These are phyloP conservation scores for Colletotrichum viniferum DNA, from an alignment of 2,329 filamentous ascomycete genomes.

Conservation along the genomic window DNA sequence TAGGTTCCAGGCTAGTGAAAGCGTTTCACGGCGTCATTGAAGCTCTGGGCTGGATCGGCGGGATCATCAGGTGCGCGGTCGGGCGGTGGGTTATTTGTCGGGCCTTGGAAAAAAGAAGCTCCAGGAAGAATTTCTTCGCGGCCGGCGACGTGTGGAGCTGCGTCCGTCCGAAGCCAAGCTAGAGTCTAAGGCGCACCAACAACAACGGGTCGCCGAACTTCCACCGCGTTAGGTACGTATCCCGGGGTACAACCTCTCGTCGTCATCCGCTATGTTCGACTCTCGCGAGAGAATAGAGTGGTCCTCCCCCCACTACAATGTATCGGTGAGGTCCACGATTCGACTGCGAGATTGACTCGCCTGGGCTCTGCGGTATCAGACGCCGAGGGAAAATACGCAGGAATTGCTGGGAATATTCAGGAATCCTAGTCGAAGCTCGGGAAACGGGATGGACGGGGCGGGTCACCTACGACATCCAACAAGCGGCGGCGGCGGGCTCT, in stretches of 20 bases:
- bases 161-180: neutral
- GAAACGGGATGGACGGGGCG: neutral
- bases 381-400: neutral
- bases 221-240: constrained; percentile 4
- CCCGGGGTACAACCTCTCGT: neutral
- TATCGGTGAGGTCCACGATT: neutral
- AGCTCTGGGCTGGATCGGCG: constrained; percentile 2
- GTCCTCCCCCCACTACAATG: neutral
- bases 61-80: constrained; percentile 9
- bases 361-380: constrained; percentile 8
- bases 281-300: neutral
- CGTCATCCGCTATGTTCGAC: neutral
- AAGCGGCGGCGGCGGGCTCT: neutral
- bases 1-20: neutral
- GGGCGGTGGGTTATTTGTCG: neutral
- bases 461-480: neutral
- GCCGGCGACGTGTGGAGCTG: neutral
- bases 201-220: neutral
- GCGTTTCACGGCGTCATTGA: constrained; percentile 18
- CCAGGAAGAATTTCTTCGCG: constrained; percentile 12
- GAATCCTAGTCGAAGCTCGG: neutral
- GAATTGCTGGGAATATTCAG: neutral
- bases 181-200: neutral
- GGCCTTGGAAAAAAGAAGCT: constrained; percentile 17
- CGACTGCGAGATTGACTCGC: neutral